Percentiles rank a stretch among this genome's conserved stretches.
Evolutionary conservation across 352 stramenopile genomes (phyloP).

Genomic region (Phytophthora pini): DNA sequence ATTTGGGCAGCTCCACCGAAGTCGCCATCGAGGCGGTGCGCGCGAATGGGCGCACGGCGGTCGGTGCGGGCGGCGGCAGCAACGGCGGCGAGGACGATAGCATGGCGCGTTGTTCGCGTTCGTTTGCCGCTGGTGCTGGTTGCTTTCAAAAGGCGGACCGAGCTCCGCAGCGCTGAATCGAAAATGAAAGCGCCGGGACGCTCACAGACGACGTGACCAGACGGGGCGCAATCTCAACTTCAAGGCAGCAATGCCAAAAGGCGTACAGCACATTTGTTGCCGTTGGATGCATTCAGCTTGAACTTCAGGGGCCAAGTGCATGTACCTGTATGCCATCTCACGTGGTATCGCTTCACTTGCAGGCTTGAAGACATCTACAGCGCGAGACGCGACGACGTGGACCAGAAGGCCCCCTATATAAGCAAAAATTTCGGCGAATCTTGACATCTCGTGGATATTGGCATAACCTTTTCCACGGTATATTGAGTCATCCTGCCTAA

Average conservation of each 20-base stretch:
- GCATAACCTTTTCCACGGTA: too few relatives aligned
- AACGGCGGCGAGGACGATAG: constrained; percentile 15
- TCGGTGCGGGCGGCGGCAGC: constrained; percentile 8
- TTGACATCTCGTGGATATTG: too few relatives aligned
- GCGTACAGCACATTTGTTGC: background rate
- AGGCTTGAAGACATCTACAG: too few relatives aligned
- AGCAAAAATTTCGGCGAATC: too few relatives aligned
- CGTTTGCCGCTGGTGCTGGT: background rate
- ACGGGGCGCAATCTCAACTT: constrained; percentile 25
- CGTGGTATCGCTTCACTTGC: too few relatives aligned
- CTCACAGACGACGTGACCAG: constrained; percentile 10
- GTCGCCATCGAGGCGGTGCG: background rate
- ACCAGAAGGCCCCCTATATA: too few relatives aligned
- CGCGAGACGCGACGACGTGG: too few relatives aligned
- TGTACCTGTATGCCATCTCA: too few relatives aligned
- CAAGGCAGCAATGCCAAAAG: constrained; percentile 13
- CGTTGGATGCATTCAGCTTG: background rate
- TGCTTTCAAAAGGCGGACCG: background rate
- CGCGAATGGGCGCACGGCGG: constrained; percentile 8
- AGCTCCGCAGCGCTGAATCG: constrained; percentile 29
- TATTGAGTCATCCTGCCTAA: too few relatives aligned
- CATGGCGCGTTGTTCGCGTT: constrained; percentile 13
- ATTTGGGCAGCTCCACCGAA: constrained; percentile 33
- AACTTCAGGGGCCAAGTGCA: background rate
- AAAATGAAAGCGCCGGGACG: constrained; percentile 39